Evolutionary conservation across 1,139 yeast species (phyloP), one percentile per base, ranked within the genome.

Genomic region (Debaryomycetaceae sp.): DNA sequence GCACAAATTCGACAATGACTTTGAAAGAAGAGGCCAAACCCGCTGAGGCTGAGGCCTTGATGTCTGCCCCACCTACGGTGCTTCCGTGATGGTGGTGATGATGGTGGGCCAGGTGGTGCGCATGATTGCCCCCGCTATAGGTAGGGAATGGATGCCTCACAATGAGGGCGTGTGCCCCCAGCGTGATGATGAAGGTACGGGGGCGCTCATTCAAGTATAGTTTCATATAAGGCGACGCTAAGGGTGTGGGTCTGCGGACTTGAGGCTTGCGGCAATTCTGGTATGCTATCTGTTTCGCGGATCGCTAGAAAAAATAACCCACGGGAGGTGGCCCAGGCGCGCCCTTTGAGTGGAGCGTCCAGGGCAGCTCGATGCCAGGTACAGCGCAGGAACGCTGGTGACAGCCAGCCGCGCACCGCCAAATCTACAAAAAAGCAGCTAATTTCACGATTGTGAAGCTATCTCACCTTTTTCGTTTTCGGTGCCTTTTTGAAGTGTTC

Each of bases 1-100:
- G 49, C 30, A 49, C 66, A 46, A 73, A 77, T 41, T 75, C 82
- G 27, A 75, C 78, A 23, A 77, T 60, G 16, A 66, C 70, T 38
- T 65, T 62, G 34, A 17, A 18, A 4, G 29, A 27, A 5, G 43
- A 38, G 6, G 35, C 26, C 11, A 31, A 15, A 6, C 19, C 25
- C 22, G 36, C 18, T 14, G 65, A 53, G 29, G 53, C 49, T 13
- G 55, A 49, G 2, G 37, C 30, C n/a, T 16, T 25, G 18, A 5
- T 25, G 23, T 18, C 22, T 16, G 5, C 23, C 28, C 18, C 16
- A 9, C 43, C 34, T 9, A 27, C 31, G 17, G 12, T 53, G 48
- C 29, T 53, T 42, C 38, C 43, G 46, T 45, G 35, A 43, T 48
- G 38, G 48, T 54, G 51, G 54, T 64, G 54, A 56, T 69, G 45